phyloP scores from a whole-genome alignment of 352 stramenopile genomes.

The Phytophthora fragariaefolia region DNA sequence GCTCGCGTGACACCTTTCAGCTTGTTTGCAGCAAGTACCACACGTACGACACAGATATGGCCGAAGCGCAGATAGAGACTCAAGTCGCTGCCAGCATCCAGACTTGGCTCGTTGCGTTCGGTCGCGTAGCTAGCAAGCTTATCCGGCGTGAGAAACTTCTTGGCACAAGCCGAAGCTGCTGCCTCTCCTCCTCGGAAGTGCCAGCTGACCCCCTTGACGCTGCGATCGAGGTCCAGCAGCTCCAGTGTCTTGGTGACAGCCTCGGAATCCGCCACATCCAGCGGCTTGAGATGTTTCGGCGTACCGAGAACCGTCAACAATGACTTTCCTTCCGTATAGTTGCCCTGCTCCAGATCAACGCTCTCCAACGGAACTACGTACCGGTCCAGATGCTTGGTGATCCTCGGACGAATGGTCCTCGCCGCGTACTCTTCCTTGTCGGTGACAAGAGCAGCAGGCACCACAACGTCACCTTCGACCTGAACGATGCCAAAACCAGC shows the following conservation, averaged over 20 bases:
- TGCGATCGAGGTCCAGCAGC: conserved; percentile 69
- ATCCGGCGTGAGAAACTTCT: conserved; percentile 87
- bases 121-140: conserved; percentile 76
- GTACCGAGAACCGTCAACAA: conserved; percentile 27
- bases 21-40: conserved; percentile 67
- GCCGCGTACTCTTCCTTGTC: conserved; percentile 97
- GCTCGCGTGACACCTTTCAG: conserved; percentile 71
- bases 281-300: conserved; percentile 26
- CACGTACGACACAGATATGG: conserved; percentile 76
- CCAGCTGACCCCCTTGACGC: conserved; percentile 52
- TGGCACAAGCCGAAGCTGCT: conserved; percentile 67
- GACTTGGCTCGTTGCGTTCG: conserved; percentile 96
- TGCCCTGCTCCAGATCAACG: conserved; percentile 35
- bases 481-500: conserved; percentile 83
- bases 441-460: conserved; percentile 93
- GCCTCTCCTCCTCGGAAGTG: conserved; percentile 78
- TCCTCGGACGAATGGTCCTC: conserved; percentile 97
- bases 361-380: conserved; percentile 82
- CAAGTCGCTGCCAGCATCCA: conserved; percentile 91
- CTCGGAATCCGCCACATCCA: conserved; percentile 54
- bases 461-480: conserved; percentile 98
- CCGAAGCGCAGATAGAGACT: conserved; percentile 96
- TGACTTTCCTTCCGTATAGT: conserved; percentile 39
- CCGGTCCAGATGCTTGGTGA: conserved; percentile 90
- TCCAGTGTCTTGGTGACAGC: conserved; percentile 44